These are phyloP conservation scores for Taphrina deformans DNA, from an alignment of 1,139 yeast species.

Conservation along the genomic window DNA sequence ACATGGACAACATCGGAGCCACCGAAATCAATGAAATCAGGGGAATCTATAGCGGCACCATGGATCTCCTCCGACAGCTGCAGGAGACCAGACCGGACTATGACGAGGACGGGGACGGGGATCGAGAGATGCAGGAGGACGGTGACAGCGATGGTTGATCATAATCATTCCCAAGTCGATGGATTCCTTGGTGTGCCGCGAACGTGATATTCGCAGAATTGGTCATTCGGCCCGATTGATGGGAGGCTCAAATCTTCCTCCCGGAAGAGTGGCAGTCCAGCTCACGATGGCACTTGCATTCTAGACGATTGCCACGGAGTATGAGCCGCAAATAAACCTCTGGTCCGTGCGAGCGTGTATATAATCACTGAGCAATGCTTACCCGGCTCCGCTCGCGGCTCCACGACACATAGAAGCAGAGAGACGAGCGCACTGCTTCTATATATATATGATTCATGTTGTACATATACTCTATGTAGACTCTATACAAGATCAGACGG, in stretches of 20 bases:
- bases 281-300: too few species aligned
- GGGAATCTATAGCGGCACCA: slow-evolving; percentile 73
- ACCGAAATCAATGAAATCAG: slow-evolving; percentile 86
- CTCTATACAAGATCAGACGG: neutral
- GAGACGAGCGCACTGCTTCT: neutral
- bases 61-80: slow-evolving; percentile 64
- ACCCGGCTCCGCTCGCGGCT: neutral
- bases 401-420: neutral
- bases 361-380: neutral
- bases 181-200: too few species aligned
- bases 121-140: slow-evolving; percentile 9
- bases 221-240: too few species aligned
- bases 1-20: slow-evolving; percentile 75
- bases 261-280: too few species aligned
- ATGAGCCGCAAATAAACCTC: too few species aligned
- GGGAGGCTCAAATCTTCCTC: too few species aligned
- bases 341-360: too few species aligned
- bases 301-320: too few species aligned
- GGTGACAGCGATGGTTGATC: neutral
- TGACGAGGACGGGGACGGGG: slow-evolving; percentile 6
- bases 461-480: neutral
- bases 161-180: too few species aligned
- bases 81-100: slow-evolving; percentile 24
- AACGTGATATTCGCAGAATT: too few species aligned
- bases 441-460: too few species aligned